phyloP scores from a whole-genome alignment of 106 monocot genomes.

The Hemerocallis citrina region DNA sequence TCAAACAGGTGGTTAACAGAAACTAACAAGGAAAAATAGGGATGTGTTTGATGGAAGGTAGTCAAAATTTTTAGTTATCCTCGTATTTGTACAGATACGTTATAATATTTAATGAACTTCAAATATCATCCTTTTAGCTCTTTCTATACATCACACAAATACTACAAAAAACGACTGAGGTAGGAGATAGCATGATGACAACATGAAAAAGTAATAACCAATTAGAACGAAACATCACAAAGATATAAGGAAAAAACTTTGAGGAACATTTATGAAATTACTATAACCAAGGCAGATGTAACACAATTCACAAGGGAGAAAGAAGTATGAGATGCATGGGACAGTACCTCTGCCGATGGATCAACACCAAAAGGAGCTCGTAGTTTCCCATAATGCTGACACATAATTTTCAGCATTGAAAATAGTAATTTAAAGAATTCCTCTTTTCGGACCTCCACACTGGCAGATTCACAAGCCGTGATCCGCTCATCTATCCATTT shows the following conservation, averaged over 20 bases:
- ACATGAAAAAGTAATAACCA: background rate
- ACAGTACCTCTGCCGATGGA: slow-evolving; percentile 48
- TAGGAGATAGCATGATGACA: background rate
- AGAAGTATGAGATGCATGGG: background rate
- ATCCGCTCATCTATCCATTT: slow-evolving; percentile 95
- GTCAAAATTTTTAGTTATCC: too few species aligned
- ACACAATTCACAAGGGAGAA: too few species aligned
- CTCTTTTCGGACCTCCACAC: slow-evolving; percentile 42
- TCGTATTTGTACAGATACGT: too few species aligned
- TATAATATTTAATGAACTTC: background rate
- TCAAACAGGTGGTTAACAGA: too few species aligned
- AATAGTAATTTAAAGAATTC: slow-evolving; percentile 62
- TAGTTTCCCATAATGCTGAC: slow-evolving; percentile 89
- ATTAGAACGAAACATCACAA: background rate
- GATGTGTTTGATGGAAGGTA: too few species aligned
- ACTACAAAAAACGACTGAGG: background rate
- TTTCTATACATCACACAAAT: background rate
- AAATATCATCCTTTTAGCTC: background rate
- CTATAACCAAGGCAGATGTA: too few species aligned
- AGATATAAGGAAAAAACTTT: too few species aligned
- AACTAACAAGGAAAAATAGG: too few species aligned
- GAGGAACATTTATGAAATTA: too few species aligned
- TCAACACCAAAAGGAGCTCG: slow-evolving; percentile 82
- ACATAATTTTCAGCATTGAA: slow-evolving; percentile 74
- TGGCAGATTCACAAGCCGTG: slow-evolving; percentile 34